Conservation (phyloP, 257 asterid genomes). For the Anisodus tanguticus region DNA sequence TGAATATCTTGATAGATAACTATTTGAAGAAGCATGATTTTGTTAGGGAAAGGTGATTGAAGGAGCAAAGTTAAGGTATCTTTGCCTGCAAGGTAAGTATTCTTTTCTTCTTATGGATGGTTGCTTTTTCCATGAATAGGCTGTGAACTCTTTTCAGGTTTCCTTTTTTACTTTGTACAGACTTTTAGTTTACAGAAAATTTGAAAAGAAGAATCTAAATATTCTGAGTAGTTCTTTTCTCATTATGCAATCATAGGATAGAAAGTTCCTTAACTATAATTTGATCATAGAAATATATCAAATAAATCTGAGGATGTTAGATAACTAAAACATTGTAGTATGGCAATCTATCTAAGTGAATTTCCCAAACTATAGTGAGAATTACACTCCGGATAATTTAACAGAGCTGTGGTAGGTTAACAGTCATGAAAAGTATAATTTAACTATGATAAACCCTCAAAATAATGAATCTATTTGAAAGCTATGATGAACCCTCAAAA, state of each 20-base stretch:
- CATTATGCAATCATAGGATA: neutral
- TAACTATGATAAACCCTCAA: too few relatives aligned
- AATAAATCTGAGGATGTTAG: neutral
- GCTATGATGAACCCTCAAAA: too few relatives aligned
- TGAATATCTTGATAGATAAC: conserved; percentile 20
- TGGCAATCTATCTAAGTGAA: neutral
- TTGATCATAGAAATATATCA: neutral
- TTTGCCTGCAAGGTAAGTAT: conserved; percentile 60
- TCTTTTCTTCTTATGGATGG: conserved; percentile 51
- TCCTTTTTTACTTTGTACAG: neutral
- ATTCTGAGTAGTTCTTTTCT: neutral
- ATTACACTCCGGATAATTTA: too few relatives aligned
- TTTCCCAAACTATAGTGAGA: too few relatives aligned
- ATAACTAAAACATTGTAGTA: neutral
- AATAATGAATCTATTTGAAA: too few relatives aligned
- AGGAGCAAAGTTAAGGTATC: conserved; percentile 46
- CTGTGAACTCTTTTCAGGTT: neutral
- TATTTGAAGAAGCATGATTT: conserved; percentile 43
- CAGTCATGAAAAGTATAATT: too few relatives aligned
- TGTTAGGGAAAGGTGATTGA: conserved; percentile 31
- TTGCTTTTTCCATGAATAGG: conserved; percentile 8
- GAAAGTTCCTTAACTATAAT: neutral
- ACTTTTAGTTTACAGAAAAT: neutral
- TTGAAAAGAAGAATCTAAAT: neutral
- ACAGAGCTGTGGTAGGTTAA: too few relatives aligned